phyloP scores from a whole-genome alignment of 139 green algal species.

The Limnomonas spitsbergensis region DNA sequence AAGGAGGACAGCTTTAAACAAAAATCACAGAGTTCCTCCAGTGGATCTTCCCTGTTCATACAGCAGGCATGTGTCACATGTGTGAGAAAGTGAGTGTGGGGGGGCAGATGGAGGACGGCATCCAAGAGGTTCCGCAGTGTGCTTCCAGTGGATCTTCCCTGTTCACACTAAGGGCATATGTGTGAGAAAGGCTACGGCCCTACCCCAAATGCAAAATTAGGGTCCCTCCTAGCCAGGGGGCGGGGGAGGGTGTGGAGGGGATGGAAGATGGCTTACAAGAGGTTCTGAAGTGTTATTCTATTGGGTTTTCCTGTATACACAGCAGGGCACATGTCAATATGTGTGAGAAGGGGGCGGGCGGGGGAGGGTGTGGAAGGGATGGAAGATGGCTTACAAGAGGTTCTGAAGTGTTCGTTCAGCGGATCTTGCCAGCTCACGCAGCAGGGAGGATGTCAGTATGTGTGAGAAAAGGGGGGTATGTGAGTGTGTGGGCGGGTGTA shows the following conservation, averaged over 20 bases:
- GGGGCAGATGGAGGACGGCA: background rate
- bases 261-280: too few species aligned
- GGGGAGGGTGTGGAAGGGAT: background rate
- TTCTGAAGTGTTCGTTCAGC: constrained; percentile 83
- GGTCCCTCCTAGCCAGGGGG: background rate
- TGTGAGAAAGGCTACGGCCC: background rate
- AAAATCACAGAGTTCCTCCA: constrained; percentile 82
- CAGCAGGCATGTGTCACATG: background rate
- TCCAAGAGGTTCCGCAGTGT: too few species aligned
- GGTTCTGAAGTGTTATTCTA: constrained; percentile 85
- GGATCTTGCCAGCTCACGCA: constrained; percentile 69
- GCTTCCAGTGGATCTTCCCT: constrained; percentile 83
- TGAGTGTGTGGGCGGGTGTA: too few species aligned
- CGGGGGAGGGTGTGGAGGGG: background rate
- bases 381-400: too few species aligned
- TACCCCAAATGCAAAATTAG: background rate
- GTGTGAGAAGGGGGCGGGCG: background rate
- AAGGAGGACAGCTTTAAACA: too few species aligned
- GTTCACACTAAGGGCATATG: background rate
- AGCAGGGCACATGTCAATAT: too few species aligned
- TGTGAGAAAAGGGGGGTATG: too few species aligned
- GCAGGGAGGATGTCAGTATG: too few species aligned
- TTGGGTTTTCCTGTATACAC: constrained; percentile 75
- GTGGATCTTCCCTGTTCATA: constrained; percentile 74
- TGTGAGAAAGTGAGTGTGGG: background rate